These are phyloP conservation scores for Coemansia sp. DNA, from an alignment of 192 early-diverging fungal species.

Conservation along the genomic window DNA sequence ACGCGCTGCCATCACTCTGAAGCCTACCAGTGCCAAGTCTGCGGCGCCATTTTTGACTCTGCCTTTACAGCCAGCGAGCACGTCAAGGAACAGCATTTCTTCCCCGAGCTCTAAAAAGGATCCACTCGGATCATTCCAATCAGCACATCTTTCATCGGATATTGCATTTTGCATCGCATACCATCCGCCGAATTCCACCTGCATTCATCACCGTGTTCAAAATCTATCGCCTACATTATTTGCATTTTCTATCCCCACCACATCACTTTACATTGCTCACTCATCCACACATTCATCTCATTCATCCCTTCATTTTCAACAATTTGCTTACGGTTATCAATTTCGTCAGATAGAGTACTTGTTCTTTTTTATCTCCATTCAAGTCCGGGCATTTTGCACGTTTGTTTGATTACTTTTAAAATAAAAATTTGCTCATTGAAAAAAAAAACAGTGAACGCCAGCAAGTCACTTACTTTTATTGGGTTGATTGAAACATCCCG, in stretches of 20 bases:
- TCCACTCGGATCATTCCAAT: too few species aligned
- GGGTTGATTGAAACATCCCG: background rate
- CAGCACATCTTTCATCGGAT: too few species aligned
- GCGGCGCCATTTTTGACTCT: constrained; percentile 25
- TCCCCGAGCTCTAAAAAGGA: constrained; percentile 35
- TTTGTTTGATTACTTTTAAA: too few species aligned
- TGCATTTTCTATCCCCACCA: too few species aligned
- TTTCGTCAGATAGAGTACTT: background rate
- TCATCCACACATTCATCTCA: too few species aligned
- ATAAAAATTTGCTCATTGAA: background rate
- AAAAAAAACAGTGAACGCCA: background rate
- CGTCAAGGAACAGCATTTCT: constrained; percentile 42
- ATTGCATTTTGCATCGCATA: too few species aligned
- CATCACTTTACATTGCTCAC: too few species aligned
- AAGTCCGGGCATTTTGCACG: background rate
- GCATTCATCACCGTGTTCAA: too few species aligned
- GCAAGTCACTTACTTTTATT: background rate
- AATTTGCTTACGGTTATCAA: too few species aligned
- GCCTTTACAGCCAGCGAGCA: constrained; percentile 28
- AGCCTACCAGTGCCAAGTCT: constrained; percentile 26
- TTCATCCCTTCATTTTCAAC: too few species aligned
- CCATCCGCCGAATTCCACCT: too few species aligned
- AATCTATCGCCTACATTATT: too few species aligned
- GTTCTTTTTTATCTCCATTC: background rate
- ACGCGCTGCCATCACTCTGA: constrained; percentile 17